Evolutionary conservation across 2,329 filamentous ascomycete genomes (phyloP).

Genomic region (Achaetomium macrosporum): DNA sequence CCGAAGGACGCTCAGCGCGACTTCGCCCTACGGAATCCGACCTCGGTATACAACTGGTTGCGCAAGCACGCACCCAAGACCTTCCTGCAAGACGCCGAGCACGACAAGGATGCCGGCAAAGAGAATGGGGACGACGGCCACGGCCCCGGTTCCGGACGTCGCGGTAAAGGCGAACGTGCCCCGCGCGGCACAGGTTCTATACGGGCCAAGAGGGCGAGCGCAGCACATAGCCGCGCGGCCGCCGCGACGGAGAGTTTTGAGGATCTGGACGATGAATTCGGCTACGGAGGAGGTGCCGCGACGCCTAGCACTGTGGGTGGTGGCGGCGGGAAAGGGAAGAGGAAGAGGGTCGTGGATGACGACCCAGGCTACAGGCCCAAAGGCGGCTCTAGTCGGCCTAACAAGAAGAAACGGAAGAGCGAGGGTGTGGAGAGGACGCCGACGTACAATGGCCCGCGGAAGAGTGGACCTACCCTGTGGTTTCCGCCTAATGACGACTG

Average conservation of each 20-base stretch:
- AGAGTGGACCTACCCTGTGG: constrained; percentile 22
- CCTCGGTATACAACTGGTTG: constrained; percentile 94
- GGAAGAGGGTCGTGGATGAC: constrained; percentile 47
- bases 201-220: constrained; percentile 18
- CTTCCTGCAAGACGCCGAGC: constrained; percentile 71
- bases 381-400: constrained; percentile 46
- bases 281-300: constrained; percentile 26
- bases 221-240: constrained; percentile 2
- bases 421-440: constrained; percentile 32
- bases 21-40: constrained; percentile 66
- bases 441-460: constrained; percentile 31
- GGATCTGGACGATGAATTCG: constrained; percentile 15
- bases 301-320: constrained; percentile 27
- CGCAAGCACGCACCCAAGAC: constrained; percentile 77
- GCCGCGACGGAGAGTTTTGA: constrained; percentile 15
- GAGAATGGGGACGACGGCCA: constrained; percentile 33
- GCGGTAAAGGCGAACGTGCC: constrained; percentile 28
- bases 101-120: constrained; percentile 37
- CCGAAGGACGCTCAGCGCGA: constrained; percentile 38
- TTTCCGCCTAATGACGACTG: neutral
- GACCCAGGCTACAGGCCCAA: constrained; percentile 56
- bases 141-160: constrained; percentile 23
- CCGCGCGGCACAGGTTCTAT: constrained; percentile 11
- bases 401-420: constrained; percentile 51
- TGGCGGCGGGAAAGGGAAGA: constrained; percentile 43